phyloP scores from a whole-genome alignment of 805 yeast genomes.

The Suhomyces vadensis region DNA sequence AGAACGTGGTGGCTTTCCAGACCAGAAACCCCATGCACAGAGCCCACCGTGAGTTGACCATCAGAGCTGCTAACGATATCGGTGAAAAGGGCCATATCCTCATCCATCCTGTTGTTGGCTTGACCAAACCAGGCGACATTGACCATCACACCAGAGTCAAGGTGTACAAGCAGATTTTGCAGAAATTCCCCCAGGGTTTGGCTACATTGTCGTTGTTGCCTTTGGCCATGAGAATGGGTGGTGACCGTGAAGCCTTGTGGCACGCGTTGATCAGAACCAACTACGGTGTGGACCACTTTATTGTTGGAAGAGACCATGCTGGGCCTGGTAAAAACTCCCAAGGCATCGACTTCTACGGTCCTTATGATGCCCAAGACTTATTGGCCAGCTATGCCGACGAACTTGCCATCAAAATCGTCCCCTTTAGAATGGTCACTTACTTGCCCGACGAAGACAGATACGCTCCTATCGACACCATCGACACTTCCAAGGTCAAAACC shows the following conservation, averaged over 20 bases:
- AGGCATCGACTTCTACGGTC: constrained; percentile 94
- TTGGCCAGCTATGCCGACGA: constrained; percentile 76
- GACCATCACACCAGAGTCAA: constrained; percentile 97
- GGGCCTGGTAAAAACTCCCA: constrained; percentile 89
- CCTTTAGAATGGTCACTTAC: constrained; percentile 95
- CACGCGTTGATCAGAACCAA: constrained; percentile 96
- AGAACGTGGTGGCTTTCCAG: constrained; percentile 88
- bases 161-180: constrained; percentile 88
- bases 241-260: constrained; percentile 98
- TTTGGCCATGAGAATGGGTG: constrained; percentile 98
- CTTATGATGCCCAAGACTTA: constrained; percentile 92
- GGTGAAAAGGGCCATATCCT: constrained; percentile 73
- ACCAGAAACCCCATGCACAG: constrained; percentile 99
- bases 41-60: constrained; percentile 95
- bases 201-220: constrained; percentile 88
- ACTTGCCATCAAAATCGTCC: constrained; percentile 86
- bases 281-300: constrained; percentile 95
- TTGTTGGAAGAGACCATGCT: constrained; percentile 97
- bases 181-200: constrained; percentile 92
- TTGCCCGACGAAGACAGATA: constrained; percentile 93
- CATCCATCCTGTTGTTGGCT: constrained; percentile 95
- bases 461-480: constrained; percentile 91
- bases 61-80: constrained; percentile 92
- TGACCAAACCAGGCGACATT: constrained; percentile 96
- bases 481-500: constrained; percentile 69